Conservation (phyloP, 768 basidiomycete genomes). For the Termitomyces bulborhizus region DNA sequence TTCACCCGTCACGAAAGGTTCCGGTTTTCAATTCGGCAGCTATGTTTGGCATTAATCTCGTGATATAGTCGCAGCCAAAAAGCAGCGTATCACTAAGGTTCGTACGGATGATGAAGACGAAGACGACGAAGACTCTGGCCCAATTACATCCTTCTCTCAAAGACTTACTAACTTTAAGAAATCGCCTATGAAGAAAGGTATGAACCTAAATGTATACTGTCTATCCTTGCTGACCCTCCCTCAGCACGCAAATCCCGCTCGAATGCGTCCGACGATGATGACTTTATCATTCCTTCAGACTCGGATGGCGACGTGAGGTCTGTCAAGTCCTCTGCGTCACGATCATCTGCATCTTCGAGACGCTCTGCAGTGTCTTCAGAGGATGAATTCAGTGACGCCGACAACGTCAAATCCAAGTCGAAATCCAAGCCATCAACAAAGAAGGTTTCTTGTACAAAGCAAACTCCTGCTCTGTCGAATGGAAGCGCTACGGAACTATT, state of each 20-base stretch:
- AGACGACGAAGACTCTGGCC: constrained; percentile 36
- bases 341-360: constrained; percentile 42
- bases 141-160: constrained; percentile 46
- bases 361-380: constrained; percentile 29
- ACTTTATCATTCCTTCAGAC: constrained; percentile 67
- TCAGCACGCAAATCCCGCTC: constrained; percentile 37
- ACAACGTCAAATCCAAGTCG: constrained; percentile 29
- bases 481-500: constrained; percentile 35
- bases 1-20: constrained; percentile 34
- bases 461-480: constrained; percentile 12
- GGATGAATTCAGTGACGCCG: constrained; percentile 32
- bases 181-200: constrained; percentile 51
- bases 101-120: constrained; percentile 47
- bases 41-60: neutral
- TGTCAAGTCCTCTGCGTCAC: constrained; percentile 44
- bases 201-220: constrained; percentile 6
- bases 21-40: neutral
- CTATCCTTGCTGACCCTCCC: neutral
- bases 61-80: constrained; percentile 43
- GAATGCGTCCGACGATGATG: constrained; percentile 50
- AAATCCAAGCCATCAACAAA: constrained; percentile 22
- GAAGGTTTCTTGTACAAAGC: constrained; percentile 20
- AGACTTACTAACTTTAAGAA: constrained; percentile 62
- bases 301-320: constrained; percentile 52
- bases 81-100: constrained; percentile 47